These are phyloP conservation scores for Adansonia gregorii DNA, from an alignment of 441 rosid species.

Conservation along the genomic window DNA sequence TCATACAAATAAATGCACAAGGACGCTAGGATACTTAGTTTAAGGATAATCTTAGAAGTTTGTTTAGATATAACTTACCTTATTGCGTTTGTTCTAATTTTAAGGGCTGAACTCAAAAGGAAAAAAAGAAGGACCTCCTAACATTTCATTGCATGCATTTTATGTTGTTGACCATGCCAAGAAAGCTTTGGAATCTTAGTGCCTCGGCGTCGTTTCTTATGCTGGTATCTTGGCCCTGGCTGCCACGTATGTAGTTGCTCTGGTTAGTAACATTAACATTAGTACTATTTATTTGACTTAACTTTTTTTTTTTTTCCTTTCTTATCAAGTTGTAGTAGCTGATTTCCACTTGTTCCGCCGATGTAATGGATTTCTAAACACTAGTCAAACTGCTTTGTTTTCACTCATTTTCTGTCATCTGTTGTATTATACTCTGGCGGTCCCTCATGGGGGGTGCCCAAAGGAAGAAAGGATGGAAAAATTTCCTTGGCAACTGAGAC, in stretches of 20 bases:
- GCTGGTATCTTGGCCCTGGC: slow-evolving; percentile 70
- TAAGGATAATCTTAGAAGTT: background rate
- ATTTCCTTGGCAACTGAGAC: slow-evolving; percentile 64
- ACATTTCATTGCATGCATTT: slow-evolving; percentile 68
- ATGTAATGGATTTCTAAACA: background rate
- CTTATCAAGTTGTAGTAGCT: background rate
- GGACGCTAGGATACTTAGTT: background rate
- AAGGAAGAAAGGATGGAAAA: slow-evolving; percentile 75
- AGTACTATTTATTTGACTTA: background rate
- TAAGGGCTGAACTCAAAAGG: slow-evolving; percentile 64
- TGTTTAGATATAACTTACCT: background rate
- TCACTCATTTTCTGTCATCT: background rate
- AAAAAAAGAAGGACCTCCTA: slow-evolving; percentile 58
- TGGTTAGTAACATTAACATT: slow-evolving; percentile 33
- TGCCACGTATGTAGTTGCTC: slow-evolving; percentile 63
- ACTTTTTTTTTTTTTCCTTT: too few relatives aligned
- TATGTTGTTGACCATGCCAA: slow-evolving; percentile 65
- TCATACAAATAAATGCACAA: background rate
- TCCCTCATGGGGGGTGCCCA: slow-evolving; percentile 71
- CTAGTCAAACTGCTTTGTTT: slow-evolving; percentile 7
- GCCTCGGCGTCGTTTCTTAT: slow-evolving; percentile 69
- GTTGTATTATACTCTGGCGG: slow-evolving; percentile 57
- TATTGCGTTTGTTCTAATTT: background rate
- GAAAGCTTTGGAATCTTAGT: slow-evolving; percentile 54
- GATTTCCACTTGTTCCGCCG: background rate